Evolutionary conservation across 2,329 filamentous ascomycete species (phyloP), one percentile per base, ranked within the genome.

Genomic region (Akanthomyces dipterigenus): DNA sequence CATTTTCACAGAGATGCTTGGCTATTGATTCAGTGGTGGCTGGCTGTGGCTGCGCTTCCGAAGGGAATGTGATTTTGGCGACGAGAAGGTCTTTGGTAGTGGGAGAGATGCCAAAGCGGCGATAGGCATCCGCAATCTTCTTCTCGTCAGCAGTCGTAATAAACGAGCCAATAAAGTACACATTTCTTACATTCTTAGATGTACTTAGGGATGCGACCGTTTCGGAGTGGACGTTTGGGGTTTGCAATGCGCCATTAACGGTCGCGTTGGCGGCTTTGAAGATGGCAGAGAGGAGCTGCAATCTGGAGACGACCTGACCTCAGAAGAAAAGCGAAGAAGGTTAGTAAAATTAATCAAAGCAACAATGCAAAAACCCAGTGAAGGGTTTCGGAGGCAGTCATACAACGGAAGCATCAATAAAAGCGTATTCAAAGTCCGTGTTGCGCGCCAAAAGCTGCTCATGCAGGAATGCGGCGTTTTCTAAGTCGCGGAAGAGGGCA

Each of bases 121-220:
- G 88, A 75, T 98, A 98, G 0, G 92, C 88, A 67, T 97, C 93
- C 56, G 91, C 85, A 70, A 99, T 98, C 91, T 96, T 56, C 48
- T 11, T 16, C 11, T 22, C 3, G 63, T 50, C 55, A 55, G n/a
- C 20, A 51, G 20, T 26, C 38, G 49, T 50, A 54, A 14, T 36
- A 45, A 8, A 20, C 20, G 3, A 18, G 2, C 12, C 2, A 31
- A 11, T 11, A 12, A 22, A 3, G 42, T 22, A 11, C 5, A 5
- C 3, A 7, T 11, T 56, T 2, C 64, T 65, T 72, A 91, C 90
- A 73, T 96, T 96, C 72, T 91, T 93, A 64, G 89, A 92, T 0
- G 89, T 82, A 63, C 87, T 93, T 49, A 97, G 78, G 3, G 86
- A 87, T 66, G 89, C 88, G 34, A 97, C 91, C 61, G 91, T 88